These are phyloP conservation scores for Pseudophaeomoniella oleicola DNA, from an alignment of 2,329 filamentous ascomycete species.

Conservation along the genomic window DNA sequence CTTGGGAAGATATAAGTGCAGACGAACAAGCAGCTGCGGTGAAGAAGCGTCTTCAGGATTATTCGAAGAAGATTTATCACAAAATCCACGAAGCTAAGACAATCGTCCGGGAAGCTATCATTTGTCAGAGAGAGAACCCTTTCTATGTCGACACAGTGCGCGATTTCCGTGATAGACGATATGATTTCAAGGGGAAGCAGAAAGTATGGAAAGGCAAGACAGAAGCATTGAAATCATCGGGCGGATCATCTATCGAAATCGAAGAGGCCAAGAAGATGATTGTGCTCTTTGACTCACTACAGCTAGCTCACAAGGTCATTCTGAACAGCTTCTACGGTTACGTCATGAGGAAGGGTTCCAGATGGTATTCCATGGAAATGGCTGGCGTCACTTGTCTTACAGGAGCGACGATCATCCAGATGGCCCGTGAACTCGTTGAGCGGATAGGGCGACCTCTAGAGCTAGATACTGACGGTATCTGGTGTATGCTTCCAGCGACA, in stretches of 20 bases:
- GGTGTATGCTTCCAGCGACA: constrained; percentile 93
- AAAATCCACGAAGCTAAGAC: constrained; percentile 94
- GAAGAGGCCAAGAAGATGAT: constrained; percentile 99
- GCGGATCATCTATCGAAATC: constrained; percentile 60
- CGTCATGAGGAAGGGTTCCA: constrained; percentile 96
- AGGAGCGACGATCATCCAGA: constrained; percentile 89
- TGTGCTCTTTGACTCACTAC: constrained; percentile 83
- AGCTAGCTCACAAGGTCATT: constrained; percentile 97
- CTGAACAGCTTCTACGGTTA: constrained; percentile 98
- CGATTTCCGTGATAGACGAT: constrained; percentile 89
- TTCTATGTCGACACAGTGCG: constrained; percentile 97
- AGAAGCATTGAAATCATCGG: constrained; percentile 67
- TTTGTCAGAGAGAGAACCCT: constrained; percentile 93
- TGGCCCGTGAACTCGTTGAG: constrained; percentile 87
- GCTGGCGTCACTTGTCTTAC: constrained; percentile 95
- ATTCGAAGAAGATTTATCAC: constrained; percentile 98
- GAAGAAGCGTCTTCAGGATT: constrained; percentile 77
- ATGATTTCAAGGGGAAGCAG: constrained; percentile 96
- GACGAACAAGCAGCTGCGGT: constrained; percentile 73
- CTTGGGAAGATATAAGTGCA: constrained; percentile 64
- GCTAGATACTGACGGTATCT: constrained; percentile 96
- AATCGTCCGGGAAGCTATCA: constrained; percentile 88
- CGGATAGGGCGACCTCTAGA: constrained; percentile 84
- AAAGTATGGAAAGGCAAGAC: constrained; percentile 99
- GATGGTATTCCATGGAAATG: constrained; percentile 99